Percentiles rank a stretch among this genome's conserved stretches.
These are phyloP conservation scores for Pichia terricola DNA, from an alignment of 1,139 yeast genomes.

Conservation along the genomic window DNA sequence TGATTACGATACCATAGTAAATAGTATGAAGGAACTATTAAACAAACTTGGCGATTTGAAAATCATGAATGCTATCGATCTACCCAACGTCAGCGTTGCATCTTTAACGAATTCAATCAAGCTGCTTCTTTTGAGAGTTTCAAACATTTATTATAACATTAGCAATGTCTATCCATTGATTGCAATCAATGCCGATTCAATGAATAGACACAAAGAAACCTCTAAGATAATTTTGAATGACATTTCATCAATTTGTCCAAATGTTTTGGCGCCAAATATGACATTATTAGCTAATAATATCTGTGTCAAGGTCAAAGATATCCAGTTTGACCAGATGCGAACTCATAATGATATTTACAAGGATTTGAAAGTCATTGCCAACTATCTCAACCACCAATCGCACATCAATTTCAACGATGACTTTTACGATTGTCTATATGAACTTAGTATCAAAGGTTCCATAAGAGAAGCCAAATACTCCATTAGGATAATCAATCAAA, in stretches of 20 bases:
- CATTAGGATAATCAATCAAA: slow-evolving; percentile 40
- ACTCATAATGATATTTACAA: slow-evolving; percentile 17
- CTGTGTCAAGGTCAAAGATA: slow-evolving; percentile 8
- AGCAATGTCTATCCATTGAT: slow-evolving; percentile 52
- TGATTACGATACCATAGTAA: slow-evolving; percentile 50
- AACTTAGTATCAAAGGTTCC: slow-evolving; percentile 42
- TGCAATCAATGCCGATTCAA: slow-evolving; percentile 33
- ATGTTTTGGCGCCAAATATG: slow-evolving; percentile 53
- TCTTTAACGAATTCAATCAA: slow-evolving; percentile 42
- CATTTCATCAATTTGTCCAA: slow-evolving; percentile 55
- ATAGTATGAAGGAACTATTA: slow-evolving; percentile 53
- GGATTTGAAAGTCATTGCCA: slow-evolving; percentile 52
- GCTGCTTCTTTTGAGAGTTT: slow-evolving; percentile 50
- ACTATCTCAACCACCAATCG: slow-evolving; percentile 42
- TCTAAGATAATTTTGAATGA: slow-evolving; percentile 50
- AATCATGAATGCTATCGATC: slow-evolving; percentile 23
- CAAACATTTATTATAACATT: slow-evolving; percentile 55
- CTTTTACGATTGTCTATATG: slow-evolving; percentile 11
- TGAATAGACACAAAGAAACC: slow-evolving; percentile 26
- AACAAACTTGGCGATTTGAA: slow-evolving; percentile 44
- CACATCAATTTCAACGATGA: slow-evolving; percentile 13
- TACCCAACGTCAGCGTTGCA: slow-evolving; percentile 23
- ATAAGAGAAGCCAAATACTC: slow-evolving; percentile 62
- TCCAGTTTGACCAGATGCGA: slow-evolving; percentile 1
- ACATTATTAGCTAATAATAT: slow-evolving; percentile 34